A percentile compares a stretch with the other conserved stretches of the same genome.
These are phyloP conservation scores for Kwoniella shandongensis DNA, from an alignment of 768 basidiomycete genomes.

Conservation along the genomic window DNA sequence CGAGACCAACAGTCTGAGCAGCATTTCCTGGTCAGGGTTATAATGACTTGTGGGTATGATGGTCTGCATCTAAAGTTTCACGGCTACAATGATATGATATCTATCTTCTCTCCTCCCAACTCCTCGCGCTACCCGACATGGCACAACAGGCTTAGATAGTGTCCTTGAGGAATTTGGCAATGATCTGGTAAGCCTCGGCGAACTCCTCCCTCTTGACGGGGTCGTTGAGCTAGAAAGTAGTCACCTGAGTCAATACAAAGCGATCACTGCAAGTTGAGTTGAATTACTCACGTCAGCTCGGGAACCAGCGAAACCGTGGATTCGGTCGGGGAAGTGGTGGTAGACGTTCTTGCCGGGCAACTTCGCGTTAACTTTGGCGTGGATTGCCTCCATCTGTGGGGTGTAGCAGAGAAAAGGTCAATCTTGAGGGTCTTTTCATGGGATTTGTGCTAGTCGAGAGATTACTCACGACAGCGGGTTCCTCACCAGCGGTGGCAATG, in stretches of 20 bases:
- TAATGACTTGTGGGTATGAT: no score
- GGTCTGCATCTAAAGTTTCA: no score
- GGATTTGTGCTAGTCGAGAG: background rate
- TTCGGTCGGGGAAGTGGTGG: conserved; percentile 28
- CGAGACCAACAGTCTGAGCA: no score
- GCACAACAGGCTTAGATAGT: conserved; percentile 6
- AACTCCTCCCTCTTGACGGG: conserved; percentile 7
- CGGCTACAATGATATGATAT: no score
- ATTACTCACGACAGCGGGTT: conserved; percentile 59
- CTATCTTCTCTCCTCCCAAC: no score
- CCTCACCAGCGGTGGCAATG: conserved; percentile 64
- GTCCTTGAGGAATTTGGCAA: conserved; percentile 28
- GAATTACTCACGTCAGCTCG: conserved; percentile 44
- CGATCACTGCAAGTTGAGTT: no score
- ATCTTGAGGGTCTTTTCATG: background rate
- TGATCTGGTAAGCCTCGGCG: conserved; percentile 15
- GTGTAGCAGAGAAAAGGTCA: background rate
- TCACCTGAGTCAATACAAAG: background rate
- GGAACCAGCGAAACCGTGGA: conserved; percentile 46
- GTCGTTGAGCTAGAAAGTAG: no score
- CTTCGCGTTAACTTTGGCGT: conserved; percentile 36
- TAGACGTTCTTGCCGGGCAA: conserved; percentile 36
- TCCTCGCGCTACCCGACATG: no score
- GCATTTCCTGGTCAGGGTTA: no score
- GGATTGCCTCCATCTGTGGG: conserved; percentile 35